phyloP scores from a whole-genome alignment of 805 yeast species.

The Teunomyces cretensis region DNA sequence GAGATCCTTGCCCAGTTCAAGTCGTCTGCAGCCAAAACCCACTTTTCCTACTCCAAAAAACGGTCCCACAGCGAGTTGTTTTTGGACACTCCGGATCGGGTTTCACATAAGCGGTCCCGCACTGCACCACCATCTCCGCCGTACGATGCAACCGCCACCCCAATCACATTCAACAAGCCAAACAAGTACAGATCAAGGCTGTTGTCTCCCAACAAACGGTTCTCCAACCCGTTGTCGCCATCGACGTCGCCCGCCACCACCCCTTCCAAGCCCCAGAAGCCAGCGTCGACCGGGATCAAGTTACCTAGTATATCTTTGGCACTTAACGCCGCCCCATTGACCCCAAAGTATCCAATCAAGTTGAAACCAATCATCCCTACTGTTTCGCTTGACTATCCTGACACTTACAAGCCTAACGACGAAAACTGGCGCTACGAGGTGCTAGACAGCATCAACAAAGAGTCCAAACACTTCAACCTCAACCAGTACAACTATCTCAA shows the following conservation, averaged over 20 bases:
- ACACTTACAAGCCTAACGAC: conserved; percentile 45
- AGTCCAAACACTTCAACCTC: conserved; percentile 22
- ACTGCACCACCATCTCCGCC: conserved; percentile 46
- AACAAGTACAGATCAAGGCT: conserved; percentile 13
- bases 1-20: conserved; percentile 31
- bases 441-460: conserved; percentile 32
- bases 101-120: conserved; percentile 34
- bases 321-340: conserved; percentile 20
- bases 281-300: conserved; percentile 7
- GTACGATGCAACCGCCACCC: conserved; percentile 7
- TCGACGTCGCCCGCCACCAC: conserved; percentile 17
- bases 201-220: conserved; percentile 13
- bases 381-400: conserved; percentile 43
- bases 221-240: conserved; percentile 19
- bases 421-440: conserved; percentile 45
- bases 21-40: conserved; percentile 8
- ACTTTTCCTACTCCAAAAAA: conserved; percentile 17
- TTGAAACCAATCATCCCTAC: conserved; percentile 40
- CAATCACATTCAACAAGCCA: conserved; percentile 4
- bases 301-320: conserved; percentile 40
- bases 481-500: conserved; percentile 30
- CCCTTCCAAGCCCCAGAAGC: conserved; percentile 10
- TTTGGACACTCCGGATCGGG: conserved; percentile 2
- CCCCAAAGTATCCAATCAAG: conserved; percentile 18
- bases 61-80: conserved; percentile 28